Evolutionary conservation across 805 yeast species (phyloP).

Genomic region (Lipomyces starkeyi): DNA sequence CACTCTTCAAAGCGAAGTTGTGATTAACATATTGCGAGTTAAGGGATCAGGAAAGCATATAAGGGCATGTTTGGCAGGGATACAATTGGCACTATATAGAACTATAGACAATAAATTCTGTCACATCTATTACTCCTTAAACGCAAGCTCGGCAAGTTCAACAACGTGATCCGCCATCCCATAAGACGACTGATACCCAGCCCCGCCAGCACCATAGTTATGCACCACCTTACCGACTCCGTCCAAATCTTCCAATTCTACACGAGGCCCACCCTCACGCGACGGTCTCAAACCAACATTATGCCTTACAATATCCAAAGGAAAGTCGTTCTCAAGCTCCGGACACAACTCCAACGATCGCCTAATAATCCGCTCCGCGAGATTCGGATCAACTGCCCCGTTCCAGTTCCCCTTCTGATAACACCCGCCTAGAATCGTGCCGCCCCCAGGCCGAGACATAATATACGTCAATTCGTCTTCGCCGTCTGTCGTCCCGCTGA

Average conservation of each 20-base stretch:
- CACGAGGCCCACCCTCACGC: conserved; percentile 75
- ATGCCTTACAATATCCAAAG: conserved; percentile 61
- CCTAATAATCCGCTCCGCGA: conserved; percentile 65
- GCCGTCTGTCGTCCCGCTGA: conserved; percentile 31
- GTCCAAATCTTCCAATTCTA: conserved; percentile 57
- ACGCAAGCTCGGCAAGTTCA: conserved; percentile 38
- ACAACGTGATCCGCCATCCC: conserved; percentile 62
- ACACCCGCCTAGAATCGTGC: conserved; percentile 77
- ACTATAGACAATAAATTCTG: neutral
- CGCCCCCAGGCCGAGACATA: conserved; percentile 55
- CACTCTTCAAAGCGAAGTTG: conserved; percentile 14
- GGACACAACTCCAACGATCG: conserved; percentile 49
- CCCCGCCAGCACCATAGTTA: conserved; percentile 70
- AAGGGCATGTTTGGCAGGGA: neutral
- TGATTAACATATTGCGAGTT: neutral
- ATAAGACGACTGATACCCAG: conserved; percentile 76
- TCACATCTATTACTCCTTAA: neutral
- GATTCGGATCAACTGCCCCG: conserved; percentile 60
- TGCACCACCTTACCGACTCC: conserved; percentile 58
- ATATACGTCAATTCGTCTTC: conserved; percentile 38
- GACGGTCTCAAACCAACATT: conserved; percentile 80
- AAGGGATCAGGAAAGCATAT: neutral
- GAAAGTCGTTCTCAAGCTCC: conserved; percentile 50
- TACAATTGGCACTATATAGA: neutral
- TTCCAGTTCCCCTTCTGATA: conserved; percentile 68